These are phyloP conservation scores for Fusarium staphyleae DNA, from an alignment of 2,329 filamentous ascomycete species.

Conservation along the genomic window DNA sequence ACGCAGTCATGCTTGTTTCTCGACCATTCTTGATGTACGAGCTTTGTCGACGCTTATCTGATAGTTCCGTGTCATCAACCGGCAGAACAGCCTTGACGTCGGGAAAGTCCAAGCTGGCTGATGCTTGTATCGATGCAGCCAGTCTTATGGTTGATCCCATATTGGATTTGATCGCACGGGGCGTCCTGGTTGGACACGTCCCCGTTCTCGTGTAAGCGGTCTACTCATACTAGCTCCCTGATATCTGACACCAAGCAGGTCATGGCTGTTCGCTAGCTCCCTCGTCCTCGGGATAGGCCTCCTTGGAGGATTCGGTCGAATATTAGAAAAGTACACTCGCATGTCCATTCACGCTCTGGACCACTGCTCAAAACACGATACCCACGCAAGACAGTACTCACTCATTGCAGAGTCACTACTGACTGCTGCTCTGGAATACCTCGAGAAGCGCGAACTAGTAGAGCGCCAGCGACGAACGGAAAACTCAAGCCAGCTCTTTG, in stretches of 20 bases:
- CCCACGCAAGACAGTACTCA: conserved; percentile 60
- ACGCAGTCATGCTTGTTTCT: conserved; percentile 64
- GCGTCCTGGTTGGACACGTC: conserved; percentile 53
- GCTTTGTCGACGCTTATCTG: conserved; percentile 54
- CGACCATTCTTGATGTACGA: conserved; percentile 65
- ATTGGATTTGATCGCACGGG: conserved; percentile 52
- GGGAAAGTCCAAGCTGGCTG: conserved; percentile 58
- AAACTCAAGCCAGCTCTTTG: conserved; percentile 60
- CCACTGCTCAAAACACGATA: conserved; percentile 57
- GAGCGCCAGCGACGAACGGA: conserved; percentile 57
- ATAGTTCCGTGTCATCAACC: conserved; percentile 34
- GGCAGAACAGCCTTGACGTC: conserved; percentile 43
- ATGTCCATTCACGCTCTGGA: conserved; percentile 57
- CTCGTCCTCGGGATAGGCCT: conserved; percentile 60
- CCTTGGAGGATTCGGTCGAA: conserved; percentile 59
- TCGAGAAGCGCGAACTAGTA: conserved; percentile 56
- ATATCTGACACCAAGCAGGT: conserved; percentile 44
- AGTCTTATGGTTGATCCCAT: conserved; percentile 61
- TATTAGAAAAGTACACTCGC: conserved; percentile 58
- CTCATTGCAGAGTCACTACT: conserved; percentile 61
- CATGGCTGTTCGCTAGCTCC: conserved; percentile 62
- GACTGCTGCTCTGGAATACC: conserved; percentile 53
- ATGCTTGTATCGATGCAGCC: conserved; percentile 63
- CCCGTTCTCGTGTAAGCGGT: conserved; percentile 59
- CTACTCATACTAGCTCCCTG: accelerated